Evolutionary conservation across 2,329 filamentous ascomycete species (phyloP).

Genomic region (Cercospora nicotianae): DNA sequence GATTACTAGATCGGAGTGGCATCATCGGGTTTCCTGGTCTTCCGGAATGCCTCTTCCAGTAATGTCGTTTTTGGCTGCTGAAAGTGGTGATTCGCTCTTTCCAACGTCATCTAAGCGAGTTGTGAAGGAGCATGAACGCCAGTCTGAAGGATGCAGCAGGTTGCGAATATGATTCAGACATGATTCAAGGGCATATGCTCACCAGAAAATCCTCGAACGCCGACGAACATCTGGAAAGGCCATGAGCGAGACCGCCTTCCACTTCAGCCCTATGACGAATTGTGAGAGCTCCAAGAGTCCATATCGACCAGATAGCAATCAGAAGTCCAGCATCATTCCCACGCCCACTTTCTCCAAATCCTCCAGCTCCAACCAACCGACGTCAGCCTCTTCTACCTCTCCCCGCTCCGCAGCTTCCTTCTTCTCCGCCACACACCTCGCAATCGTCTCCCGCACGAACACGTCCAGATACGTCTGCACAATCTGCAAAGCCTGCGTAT

Average conservation of each 20-base stretch:
- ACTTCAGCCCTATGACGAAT: not conserved
- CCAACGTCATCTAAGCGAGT: not conserved
- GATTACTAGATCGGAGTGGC: not conserved
- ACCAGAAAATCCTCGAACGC: not conserved
- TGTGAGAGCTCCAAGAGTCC: not conserved
- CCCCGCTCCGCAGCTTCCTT: constrained; percentile 41
- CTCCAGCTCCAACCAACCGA: constrained; percentile 65
- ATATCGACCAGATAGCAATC: constrained; percentile 20
- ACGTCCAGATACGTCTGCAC: constrained; percentile 85
- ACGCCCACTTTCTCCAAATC: constrained; percentile 86
- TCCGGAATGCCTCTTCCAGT: not conserved
- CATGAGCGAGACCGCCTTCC: not conserved
- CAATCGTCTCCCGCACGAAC: constrained; percentile 86
- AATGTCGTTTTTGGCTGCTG: not conserved
- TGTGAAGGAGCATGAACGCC: not conserved
- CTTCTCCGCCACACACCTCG: constrained; percentile 71
- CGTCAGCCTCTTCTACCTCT: constrained; percentile 34
- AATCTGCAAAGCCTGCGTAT: constrained; percentile 72
- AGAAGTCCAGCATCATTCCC: constrained; percentile 84
- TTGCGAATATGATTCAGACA: accelerated
- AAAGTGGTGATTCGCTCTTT: not conserved
- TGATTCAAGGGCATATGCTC: not conserved
- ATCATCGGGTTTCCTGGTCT: not conserved
- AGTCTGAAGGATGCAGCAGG: not conserved
- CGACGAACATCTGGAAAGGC: not conserved